Evolutionary conservation across 2,329 filamentous ascomycete species (phyloP), one percentile per base, ranked within the genome.

Genomic region (Fusarium neocosmosporiellum): DNA sequence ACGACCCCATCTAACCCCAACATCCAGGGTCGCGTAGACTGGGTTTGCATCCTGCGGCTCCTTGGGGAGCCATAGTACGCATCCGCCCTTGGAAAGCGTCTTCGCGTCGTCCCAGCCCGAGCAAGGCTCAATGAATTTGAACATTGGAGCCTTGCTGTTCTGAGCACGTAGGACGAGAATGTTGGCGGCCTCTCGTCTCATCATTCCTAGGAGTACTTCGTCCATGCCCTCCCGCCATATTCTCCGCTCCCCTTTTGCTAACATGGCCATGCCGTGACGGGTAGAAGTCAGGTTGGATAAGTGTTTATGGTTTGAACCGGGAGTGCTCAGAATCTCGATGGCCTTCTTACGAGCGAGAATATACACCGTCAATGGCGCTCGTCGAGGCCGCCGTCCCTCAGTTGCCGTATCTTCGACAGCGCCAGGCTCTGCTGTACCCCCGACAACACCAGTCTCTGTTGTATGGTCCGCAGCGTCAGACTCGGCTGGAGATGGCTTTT

Each of bases 211-310:
- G 0, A 92, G 75, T 29, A 88, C 82, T 0, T 82, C 79, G 36
- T 86, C 83, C 89, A 92, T 92, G 71, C 91, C 88, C 7, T 80
- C 43, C 33, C 89, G 85, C 74, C 78, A 82, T 22, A 81, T 57
- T 9, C 72, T 59, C 31, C 58, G 58, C 13, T 59, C 53, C 2
- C 57, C 29, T 5, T 75, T 48, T 8, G 70, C 46, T 2, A 60
- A 41, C 13, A 70, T 48, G 4, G 77, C 72, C 74, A 81, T 79
- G 18, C 82, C 82, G 14, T 63, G 73, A 9, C 80, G 77, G 18
- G 59, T 20, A 1, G 64, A 65, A 3, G 73, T 36, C 18, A 83
- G 48, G 63, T n/a, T 18, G 60, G 53, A 10, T 59, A 60, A 37
- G 29, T 41, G 10, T 14, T 16, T 46, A 4, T 61, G 18, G 5